Percentiles rank a stretch among this genome's conserved stretches.
Evolutionary conservation across 441 rosid genomes (phyloP).

Genomic region (Omphalea diandra): DNA sequence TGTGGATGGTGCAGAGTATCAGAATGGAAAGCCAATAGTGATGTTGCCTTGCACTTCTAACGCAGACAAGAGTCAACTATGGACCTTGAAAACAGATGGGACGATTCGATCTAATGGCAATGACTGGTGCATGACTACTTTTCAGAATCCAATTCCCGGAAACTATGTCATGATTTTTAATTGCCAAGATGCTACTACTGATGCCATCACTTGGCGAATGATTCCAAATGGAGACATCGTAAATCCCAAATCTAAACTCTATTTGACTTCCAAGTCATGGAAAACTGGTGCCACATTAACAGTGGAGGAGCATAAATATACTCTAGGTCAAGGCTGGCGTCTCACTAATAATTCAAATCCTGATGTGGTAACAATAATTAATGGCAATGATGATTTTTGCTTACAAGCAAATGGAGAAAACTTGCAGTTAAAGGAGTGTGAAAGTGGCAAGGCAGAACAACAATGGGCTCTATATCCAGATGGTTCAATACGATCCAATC

Average conservation of each 20-base stretch:
- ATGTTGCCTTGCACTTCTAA: background rate
- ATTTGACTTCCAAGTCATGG: background rate
- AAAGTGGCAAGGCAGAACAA: background rate
- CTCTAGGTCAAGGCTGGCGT: background rate
- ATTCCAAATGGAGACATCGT: background rate
- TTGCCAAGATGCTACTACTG: background rate
- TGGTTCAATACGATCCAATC: background rate
- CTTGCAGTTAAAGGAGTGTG: background rate
- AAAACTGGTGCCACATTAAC: background rate
- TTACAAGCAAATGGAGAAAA: background rate
- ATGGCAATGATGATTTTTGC: background rate
- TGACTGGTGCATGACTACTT: background rate
- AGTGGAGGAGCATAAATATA: background rate
- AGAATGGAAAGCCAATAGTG: background rate
- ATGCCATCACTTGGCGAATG: background rate
- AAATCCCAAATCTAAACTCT: background rate
- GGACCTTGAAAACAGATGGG: slow-evolving; percentile 9
- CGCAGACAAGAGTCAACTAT: background rate
- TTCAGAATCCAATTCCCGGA: background rate
- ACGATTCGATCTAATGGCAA: background rate
- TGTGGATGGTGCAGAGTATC: background rate
- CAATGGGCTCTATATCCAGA: slow-evolving; percentile 1
- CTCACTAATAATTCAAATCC: background rate
- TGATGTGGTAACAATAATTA: background rate
- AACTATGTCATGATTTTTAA: background rate